These are phyloP conservation scores for Acanthamoeba healyi DNA, from an alignment of 208 protist species.

Conservation along the genomic window DNA sequence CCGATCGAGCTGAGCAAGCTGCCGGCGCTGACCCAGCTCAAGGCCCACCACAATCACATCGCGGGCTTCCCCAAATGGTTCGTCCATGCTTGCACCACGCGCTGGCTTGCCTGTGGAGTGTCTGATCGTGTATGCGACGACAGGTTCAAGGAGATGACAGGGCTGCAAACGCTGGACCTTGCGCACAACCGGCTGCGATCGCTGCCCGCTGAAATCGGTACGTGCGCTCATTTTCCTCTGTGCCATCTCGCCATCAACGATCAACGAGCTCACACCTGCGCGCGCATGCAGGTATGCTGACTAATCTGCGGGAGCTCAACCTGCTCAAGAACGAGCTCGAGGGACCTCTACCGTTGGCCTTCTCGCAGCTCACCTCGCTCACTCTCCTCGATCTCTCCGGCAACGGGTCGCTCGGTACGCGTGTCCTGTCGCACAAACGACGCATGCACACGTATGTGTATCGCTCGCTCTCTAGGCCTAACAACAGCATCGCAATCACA, in stretches of 20 bases:
- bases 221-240: no score
- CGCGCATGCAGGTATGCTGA: background rate
- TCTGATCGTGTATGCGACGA: no score
- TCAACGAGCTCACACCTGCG: no score
- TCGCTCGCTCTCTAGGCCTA: no score
- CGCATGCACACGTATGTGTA: no score
- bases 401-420: slow-evolving; percentile 26
- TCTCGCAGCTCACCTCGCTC: slow-evolving; percentile 29
- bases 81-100: no score
- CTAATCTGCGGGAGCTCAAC: background rate
- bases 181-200: background rate
- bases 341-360: slow-evolving; percentile 1
- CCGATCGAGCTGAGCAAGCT: background rate
- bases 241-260: background rate
- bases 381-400: slow-evolving; percentile 30
- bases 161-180: background rate
- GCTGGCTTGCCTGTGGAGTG: no score
- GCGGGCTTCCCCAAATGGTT: background rate
- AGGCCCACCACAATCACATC: background rate
- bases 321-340: slow-evolving; percentile 37
- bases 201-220: slow-evolving; percentile 27
- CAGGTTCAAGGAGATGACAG: slow-evolving; percentile 16
- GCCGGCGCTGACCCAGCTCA: background rate
- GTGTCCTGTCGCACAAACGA: no score
- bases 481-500: no score